Conservation (phyloP, 1,284 basidiomycete genomes). For the Irpex sp. region DNA sequence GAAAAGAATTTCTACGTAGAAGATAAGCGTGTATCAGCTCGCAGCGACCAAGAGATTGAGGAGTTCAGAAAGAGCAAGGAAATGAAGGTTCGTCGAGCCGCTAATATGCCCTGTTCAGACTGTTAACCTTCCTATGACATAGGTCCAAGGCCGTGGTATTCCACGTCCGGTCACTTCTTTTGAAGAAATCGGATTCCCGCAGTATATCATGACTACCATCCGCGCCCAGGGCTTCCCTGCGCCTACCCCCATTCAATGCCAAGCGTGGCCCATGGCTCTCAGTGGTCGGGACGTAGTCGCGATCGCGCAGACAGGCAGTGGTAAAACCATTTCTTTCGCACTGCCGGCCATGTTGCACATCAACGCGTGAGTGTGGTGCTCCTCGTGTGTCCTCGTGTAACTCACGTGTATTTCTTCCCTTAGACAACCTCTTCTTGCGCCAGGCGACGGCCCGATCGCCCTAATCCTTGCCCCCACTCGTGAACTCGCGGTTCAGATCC, state of each 20-base stretch:
- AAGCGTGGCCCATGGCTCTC: constrained; percentile 98
- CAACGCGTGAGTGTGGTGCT: constrained; percentile 73
- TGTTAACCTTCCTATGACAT: constrained; percentile 1
- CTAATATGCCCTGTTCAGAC: not conserved
- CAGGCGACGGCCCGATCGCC: constrained; percentile 96
- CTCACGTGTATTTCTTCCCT: constrained; percentile 5
- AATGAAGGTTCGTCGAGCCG: constrained; percentile 63
- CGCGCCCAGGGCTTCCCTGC: constrained; percentile 87
- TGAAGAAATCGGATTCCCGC: constrained; percentile 94
- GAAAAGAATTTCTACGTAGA: constrained; percentile 99
- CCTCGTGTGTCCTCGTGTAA: not conserved
- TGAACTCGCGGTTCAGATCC: constrained; percentile 98
- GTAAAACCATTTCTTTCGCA: constrained; percentile 98
- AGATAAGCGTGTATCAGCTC: constrained; percentile 80
- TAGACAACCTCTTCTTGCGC: constrained; percentile 88
- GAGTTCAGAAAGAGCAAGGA: constrained; percentile 85
- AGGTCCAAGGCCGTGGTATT: constrained; percentile 87
- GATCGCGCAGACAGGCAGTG: constrained; percentile 95
- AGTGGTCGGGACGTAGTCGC: constrained; percentile 94
- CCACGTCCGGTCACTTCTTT: constrained; percentile 91
- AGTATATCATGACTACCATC: constrained; percentile 94
- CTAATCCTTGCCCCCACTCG: constrained; percentile 96
- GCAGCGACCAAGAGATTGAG: constrained; percentile 83
- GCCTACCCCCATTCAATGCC: constrained; percentile 96
- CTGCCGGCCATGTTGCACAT: constrained; percentile 99